A percentile compares a stretch with the other conserved stretches of the same genome.
Evolutionary conservation across 306 rosid genomes (phyloP).

Genomic region (Quercus robur): DNA sequence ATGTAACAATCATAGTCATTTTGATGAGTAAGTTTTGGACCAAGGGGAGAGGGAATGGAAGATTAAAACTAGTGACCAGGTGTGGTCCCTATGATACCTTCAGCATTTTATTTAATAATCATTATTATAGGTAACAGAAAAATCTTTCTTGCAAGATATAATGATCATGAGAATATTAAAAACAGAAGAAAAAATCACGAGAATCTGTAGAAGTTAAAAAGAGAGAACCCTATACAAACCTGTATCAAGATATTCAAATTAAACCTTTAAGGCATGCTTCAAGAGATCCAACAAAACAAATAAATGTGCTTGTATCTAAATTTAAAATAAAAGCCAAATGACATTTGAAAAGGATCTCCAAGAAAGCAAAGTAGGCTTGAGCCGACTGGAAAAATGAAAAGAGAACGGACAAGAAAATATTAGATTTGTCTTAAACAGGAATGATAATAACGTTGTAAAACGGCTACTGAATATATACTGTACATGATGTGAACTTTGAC

Average conservation of each 20-base stretch:
- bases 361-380: constrained; percentile 68
- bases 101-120: too few species aligned
- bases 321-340: constrained; percentile 60
- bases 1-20: too few species aligned
- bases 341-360: constrained; percentile 69
- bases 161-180: too few species aligned
- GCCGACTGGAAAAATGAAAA: constrained; percentile 54
- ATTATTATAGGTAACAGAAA: too few species aligned
- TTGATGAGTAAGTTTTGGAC: too few species aligned
- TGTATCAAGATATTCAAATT: constrained; percentile 66
- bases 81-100: too few species aligned
- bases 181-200: neutral
- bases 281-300: constrained; percentile 69
- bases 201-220: neutral
- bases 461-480: too few species aligned
- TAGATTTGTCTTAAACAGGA: neutral
- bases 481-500: too few species aligned
- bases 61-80: too few species aligned
- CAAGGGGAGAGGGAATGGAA: too few species aligned
- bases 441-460: neutral
- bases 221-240: constrained; percentile 40
- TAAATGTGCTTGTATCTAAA: constrained; percentile 61
- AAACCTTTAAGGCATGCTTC: constrained; percentile 89
- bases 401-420: neutral
- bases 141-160: too few species aligned